Percentiles rank a stretch among this genome's conserved stretches.
phyloP scores from a whole-genome alignment of 768 basidiomycete species.

The Macrocybe gigantea region DNA sequence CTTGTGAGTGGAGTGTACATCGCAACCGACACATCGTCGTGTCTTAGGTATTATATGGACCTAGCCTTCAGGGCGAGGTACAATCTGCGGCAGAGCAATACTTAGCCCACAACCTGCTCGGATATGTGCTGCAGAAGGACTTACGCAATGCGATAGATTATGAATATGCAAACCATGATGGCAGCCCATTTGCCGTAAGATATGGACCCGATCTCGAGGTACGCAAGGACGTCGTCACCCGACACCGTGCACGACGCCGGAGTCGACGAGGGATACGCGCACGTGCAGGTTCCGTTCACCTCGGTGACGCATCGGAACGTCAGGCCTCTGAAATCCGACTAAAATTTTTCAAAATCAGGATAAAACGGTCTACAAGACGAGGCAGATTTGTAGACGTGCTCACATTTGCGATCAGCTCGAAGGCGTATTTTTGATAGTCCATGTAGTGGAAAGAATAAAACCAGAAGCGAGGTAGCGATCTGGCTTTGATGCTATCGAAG shows the following conservation, averaged over 20 bases:
- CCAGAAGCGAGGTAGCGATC: slow-evolving; percentile 53
- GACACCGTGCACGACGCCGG: slow-evolving; percentile 38
- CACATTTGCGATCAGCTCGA: slow-evolving; percentile 31
- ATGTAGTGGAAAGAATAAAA: slow-evolving; percentile 51
- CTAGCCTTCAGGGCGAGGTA: too few relatives aligned
- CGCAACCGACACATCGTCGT: too few relatives aligned
- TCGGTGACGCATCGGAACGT: slow-evolving; percentile 34
- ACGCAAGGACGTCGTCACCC: slow-evolving; percentile 42
- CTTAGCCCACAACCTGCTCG: too few relatives aligned
- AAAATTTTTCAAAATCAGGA: neutral
- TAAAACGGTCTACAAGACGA: slow-evolving; percentile 12
- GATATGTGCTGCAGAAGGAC: slow-evolving; percentile 8
- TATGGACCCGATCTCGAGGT: slow-evolving; percentile 40
- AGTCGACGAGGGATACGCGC: slow-evolving; percentile 45
- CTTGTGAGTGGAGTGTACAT: too few relatives aligned
- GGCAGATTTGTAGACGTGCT: slow-evolving; percentile 17
- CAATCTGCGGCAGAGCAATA: too few relatives aligned
- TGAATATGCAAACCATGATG: slow-evolving; percentile 37
- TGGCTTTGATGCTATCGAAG: slow-evolving; percentile 38
- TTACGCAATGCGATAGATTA: slow-evolving; percentile 39
- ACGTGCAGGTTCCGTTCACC: slow-evolving; percentile 31
- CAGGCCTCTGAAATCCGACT: slow-evolving; percentile 45
- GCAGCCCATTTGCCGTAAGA: slow-evolving; percentile 38
- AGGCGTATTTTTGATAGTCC: slow-evolving; percentile 45
- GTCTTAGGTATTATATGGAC: too few relatives aligned